A percentile compares a stretch with the other conserved stretches of the same genome.
phyloP scores from a whole-genome alignment of 1,139 yeast species.

The Saccharomycopsis crataegensis region DNA sequence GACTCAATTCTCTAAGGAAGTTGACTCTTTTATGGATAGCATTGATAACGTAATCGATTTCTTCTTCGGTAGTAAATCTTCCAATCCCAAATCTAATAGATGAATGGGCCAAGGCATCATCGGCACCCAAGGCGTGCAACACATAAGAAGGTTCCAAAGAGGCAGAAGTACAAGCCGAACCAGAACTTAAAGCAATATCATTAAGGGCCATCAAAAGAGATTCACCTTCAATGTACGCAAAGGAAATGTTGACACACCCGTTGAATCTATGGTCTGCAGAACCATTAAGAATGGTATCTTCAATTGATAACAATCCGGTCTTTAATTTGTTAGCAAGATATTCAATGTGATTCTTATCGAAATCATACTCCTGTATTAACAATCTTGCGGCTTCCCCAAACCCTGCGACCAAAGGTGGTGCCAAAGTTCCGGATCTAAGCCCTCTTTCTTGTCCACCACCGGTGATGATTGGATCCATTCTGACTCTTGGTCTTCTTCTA shows the following conservation, averaged over 20 bases:
- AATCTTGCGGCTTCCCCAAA: conserved; percentile 96
- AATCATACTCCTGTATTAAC: conserved; percentile 63
- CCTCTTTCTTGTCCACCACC: conserved; percentile 99
- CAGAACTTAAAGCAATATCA: conserved; percentile 92
- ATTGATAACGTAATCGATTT: conserved; percentile 83
- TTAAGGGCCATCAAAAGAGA: conserved; percentile 94
- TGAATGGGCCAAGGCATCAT: conserved; percentile 96
- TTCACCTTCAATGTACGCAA: conserved; percentile 97
- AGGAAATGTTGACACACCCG: conserved; percentile 94
- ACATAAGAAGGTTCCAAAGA: conserved; percentile 97
- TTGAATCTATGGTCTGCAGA: conserved; percentile 66
- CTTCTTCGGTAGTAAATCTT: conserved; percentile 93
- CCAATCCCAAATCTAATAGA: conserved; percentile 97
- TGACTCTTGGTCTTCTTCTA: conserved; percentile 96
- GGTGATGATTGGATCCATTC: conserved; percentile 87
- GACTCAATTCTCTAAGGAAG: conserved; percentile 86
- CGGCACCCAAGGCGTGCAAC: conserved; percentile 93
- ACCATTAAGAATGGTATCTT: conserved; percentile 88
- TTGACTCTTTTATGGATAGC: conserved; percentile 87
- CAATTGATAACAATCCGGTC: conserved; percentile 67
- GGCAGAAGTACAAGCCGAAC: conserved; percentile 99
- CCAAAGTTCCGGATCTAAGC: conserved; percentile 90
- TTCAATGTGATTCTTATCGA: conserved; percentile 65
- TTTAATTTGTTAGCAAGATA: conserved; percentile 66
- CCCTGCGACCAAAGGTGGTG: conserved; percentile 92